These are phyloP conservation scores for Ascochyta viciae-villosae DNA, from an alignment of 2,329 filamentous ascomycete genomes.

Conservation along the genomic window DNA sequence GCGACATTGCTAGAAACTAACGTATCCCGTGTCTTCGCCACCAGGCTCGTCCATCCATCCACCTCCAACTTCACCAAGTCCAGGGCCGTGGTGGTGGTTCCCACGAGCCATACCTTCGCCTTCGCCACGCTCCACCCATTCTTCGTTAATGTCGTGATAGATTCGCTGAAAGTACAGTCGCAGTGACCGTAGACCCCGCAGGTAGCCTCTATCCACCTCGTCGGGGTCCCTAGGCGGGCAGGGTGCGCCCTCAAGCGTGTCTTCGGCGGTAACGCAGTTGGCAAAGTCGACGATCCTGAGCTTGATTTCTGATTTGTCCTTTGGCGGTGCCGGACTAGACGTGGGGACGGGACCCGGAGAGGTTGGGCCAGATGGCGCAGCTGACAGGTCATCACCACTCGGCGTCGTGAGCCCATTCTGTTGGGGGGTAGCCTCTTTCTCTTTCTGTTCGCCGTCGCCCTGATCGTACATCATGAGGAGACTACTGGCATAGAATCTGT, in stretches of 20 bases:
- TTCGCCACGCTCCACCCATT: slow-evolving; percentile 54
- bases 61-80: slow-evolving; percentile 38
- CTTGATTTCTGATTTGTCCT: slow-evolving; percentile 67
- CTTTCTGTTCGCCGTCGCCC: slow-evolving; percentile 64
- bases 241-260: slow-evolving; percentile 63
- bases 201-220: slow-evolving; percentile 85
- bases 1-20: slow-evolving; percentile 40
- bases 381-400: slow-evolving; percentile 30
- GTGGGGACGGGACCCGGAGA: slow-evolving; percentile 25
- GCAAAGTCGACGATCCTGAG: slow-evolving; percentile 99
- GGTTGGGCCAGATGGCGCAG: slow-evolving; percentile 34
- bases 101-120: slow-evolving; percentile 48
- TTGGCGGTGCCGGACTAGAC: slow-evolving; percentile 19
- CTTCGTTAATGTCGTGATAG: slow-evolving; percentile 72
- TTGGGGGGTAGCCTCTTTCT: slow-evolving; percentile 26
- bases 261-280: slow-evolving; percentile 92
- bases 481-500: slow-evolving; percentile 94
- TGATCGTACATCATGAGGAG: slow-evolving; percentile 96
- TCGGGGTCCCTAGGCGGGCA: slow-evolving; percentile 84
- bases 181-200: slow-evolving; percentile 81
- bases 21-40: slow-evolving; percentile 47
- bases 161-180: slow-evolving; percentile 87
- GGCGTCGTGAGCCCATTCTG: slow-evolving; percentile 23
- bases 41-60: slow-evolving; percentile 47
- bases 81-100: slow-evolving; percentile 41